Evolutionary conservation across 768 basidiomycete genomes (phyloP).

Genomic region (Coprinellus micaceus): DNA sequence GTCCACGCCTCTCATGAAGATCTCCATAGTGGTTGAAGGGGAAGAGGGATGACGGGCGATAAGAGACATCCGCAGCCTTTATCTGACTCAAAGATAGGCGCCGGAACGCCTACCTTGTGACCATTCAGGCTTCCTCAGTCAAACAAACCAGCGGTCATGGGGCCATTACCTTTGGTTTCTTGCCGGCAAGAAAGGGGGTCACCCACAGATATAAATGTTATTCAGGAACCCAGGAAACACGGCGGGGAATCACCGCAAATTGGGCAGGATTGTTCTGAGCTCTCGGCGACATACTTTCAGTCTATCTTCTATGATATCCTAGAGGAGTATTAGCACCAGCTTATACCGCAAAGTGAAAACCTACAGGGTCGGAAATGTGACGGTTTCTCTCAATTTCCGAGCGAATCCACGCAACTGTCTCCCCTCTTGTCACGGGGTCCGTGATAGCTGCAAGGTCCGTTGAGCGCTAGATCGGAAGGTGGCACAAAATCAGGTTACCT

Average conservation of each 20-base stretch:
- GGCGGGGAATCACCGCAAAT: slow-evolving; percentile 10
- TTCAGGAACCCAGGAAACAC: neutral
- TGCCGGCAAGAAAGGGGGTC: too few species aligned
- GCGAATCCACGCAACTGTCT: slow-evolving; percentile 73
- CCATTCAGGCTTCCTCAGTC: neutral
- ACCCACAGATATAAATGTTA: neutral
- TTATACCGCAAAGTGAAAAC: slow-evolving; percentile 13
- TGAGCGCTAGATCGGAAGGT: slow-evolving; percentile 3
- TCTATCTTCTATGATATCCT: slow-evolving; percentile 62
- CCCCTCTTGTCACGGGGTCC: slow-evolving; percentile 54
- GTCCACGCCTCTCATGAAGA: slow-evolving; percentile 37
- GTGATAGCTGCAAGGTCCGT: slow-evolving; percentile 48
- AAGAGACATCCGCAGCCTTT: neutral
- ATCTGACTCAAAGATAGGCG: slow-evolving; percentile 3
- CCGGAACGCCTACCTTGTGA: slow-evolving; percentile 6
- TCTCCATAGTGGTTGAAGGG: slow-evolving; percentile 31
- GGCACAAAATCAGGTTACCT: slow-evolving; percentile 39
- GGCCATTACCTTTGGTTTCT: too few species aligned
- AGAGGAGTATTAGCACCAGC: slow-evolving; percentile 6
- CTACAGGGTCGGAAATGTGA: slow-evolving; percentile 55
- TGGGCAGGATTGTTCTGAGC: slow-evolving; percentile 55
- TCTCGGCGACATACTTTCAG: slow-evolving; percentile 57
- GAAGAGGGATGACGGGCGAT: neutral
- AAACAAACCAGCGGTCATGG: neutral
- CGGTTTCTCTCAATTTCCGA: slow-evolving; percentile 64